phyloP scores from a whole-genome alignment of 306 rosid species.

The Clitoria ternatea region DNA sequence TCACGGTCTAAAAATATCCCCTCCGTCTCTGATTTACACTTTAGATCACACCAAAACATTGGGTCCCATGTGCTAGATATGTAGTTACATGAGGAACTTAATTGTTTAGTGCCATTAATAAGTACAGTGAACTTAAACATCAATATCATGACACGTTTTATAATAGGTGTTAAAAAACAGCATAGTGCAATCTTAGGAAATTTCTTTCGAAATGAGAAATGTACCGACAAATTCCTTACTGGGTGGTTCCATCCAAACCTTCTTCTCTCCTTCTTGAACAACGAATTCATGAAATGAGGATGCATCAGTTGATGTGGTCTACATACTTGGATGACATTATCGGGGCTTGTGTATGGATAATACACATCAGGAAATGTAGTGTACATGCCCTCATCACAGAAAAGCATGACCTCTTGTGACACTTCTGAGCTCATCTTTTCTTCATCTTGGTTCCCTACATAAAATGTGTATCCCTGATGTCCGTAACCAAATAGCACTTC shows the following conservation, averaged over 20 bases:
- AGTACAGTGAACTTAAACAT: background rate
- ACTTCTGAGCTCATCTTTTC: background rate
- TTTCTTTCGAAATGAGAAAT: background rate
- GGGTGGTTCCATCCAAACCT: background rate
- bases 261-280: background rate
- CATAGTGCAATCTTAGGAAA: background rate
- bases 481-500: background rate
- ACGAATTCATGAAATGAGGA: background rate
- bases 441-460: background rate
- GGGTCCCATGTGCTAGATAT: background rate
- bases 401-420: background rate
- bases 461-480: background rate
- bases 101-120: constrained; percentile 11
- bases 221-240: background rate
- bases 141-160: background rate
- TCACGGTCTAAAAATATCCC: background rate
- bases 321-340: background rate
- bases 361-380: background rate
- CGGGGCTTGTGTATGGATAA: background rate
- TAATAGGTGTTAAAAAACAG: background rate
- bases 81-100: background rate
- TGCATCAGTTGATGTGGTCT: background rate
- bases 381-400: background rate
- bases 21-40: background rate
- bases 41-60: background rate